phyloP scores from a whole-genome alignment of 1,284 basidiomycete species.

The Clitocybe nebularis region DNA sequence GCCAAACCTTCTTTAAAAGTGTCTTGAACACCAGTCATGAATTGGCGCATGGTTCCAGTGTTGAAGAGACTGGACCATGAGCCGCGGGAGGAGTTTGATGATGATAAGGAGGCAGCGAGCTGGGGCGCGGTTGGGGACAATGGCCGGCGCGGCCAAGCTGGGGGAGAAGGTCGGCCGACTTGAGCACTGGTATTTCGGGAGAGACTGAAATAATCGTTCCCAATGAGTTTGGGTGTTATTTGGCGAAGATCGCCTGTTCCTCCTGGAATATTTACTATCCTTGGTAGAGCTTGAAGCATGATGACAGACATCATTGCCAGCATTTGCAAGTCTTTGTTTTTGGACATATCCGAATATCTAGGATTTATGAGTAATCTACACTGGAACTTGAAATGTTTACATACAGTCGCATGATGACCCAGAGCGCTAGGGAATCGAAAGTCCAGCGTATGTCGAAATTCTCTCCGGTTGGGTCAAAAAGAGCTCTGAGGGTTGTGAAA shows the following conservation, averaged over 20 bases:
- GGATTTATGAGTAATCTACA: slow-evolving; percentile 1
- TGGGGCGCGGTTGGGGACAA: slow-evolving; percentile 32
- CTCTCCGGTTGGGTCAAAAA: slow-evolving; percentile 40
- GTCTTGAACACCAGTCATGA: slow-evolving; percentile 55
- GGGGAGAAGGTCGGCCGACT: slow-evolving; percentile 21
- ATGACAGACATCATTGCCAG: slow-evolving; percentile 75
- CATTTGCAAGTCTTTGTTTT: slow-evolving; percentile 75
- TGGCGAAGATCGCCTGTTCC: slow-evolving; percentile 3
- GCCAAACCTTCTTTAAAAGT: slow-evolving; percentile 39
- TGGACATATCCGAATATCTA: slow-evolving; percentile 65
- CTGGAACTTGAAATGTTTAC: slow-evolving; percentile 22
- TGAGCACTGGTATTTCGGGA: slow-evolving; percentile 31
- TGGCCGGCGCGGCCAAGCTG: slow-evolving; percentile 36
- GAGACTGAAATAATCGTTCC: slow-evolving; percentile 48
- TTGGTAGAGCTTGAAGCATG: slow-evolving; percentile 46
- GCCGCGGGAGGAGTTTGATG: slow-evolving; percentile 55
- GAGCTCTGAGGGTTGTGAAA: slow-evolving; percentile 58
- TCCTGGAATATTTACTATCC: slow-evolving; percentile 3
- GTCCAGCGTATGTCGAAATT: slow-evolving; percentile 6
- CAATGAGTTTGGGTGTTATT: slow-evolving; percentile 18
- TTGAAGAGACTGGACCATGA: slow-evolving; percentile 77
- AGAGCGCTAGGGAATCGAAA: slow-evolving; percentile 27
- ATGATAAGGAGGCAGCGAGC: slow-evolving; percentile 31
- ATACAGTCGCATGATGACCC: slow-evolving; percentile 42
- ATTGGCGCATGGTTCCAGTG: slow-evolving; percentile 56